A percentile compares a stretch with the other conserved stretches of the same genome.
Conservation (phyloP, 805 yeast genomes). For the Candida sanyiensis region DNA sequence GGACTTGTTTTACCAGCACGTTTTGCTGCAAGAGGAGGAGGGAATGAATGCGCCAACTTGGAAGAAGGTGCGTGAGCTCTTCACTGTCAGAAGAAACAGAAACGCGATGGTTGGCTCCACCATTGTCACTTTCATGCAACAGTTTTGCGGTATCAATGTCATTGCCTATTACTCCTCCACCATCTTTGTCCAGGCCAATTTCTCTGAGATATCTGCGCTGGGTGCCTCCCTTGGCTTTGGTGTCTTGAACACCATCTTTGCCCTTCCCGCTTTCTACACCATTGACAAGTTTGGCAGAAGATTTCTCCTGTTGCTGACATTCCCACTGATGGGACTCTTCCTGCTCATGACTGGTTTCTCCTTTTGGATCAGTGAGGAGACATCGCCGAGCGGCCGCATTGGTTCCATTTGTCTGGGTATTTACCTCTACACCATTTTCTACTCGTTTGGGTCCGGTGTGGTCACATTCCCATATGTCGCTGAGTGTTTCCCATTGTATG, state of each 20-base stretch:
- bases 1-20: conserved; percentile 65
- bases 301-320: conserved; percentile 47
- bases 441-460: conserved; percentile 85
- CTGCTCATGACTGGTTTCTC: conserved; percentile 62
- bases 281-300: conserved; percentile 78
- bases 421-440: conserved; percentile 64
- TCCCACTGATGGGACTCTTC: conserved; percentile 60
- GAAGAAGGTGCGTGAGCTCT: conserved; percentile 48
- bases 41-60: conserved; percentile 42
- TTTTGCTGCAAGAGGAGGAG: conserved; percentile 56
- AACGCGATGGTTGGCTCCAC: conserved; percentile 77
- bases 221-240: conserved; percentile 87
- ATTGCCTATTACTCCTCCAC: conserved; percentile 81
- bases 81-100: conserved; percentile 73
- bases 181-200: conserved; percentile 65
- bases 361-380: conserved; percentile 54
- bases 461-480: conserved; percentile 88
- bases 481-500: conserved; percentile 73
- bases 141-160: conserved; percentile 85
- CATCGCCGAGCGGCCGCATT: conserved; percentile 42
- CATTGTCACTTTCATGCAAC: conserved; percentile 86
- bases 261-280: conserved; percentile 75
- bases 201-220: conserved; percentile 54
- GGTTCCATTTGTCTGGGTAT: conserved; percentile 71
- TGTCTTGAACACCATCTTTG: conserved; percentile 71